Conservation (phyloP, 768 basidiomycete species). For the Cytidiella melzeri region DNA sequence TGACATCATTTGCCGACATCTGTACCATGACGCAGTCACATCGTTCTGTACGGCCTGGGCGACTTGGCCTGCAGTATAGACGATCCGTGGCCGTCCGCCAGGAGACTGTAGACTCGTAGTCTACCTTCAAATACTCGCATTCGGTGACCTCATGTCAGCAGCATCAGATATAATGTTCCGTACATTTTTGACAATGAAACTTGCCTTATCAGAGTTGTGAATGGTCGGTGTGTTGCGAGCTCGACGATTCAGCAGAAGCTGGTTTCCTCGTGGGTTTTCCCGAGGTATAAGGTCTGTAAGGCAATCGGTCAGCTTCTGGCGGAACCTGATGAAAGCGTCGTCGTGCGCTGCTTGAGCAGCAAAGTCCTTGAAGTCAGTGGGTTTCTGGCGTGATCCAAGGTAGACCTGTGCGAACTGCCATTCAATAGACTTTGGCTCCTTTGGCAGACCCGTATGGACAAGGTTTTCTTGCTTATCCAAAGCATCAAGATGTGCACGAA, state of each 20-base stretch:
- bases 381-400: background rate
- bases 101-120: constrained; percentile 18
- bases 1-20: background rate
- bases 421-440: background rate
- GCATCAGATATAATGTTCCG: too few species aligned
- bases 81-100: constrained; percentile 6
- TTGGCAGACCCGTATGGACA: too few species aligned
- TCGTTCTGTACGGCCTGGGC: background rate
- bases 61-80: background rate
- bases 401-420: background rate
- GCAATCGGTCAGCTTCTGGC: background rate
- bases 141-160: constrained; percentile 12
- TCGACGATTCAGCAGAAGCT: too few species aligned
- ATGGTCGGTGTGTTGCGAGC: too few species aligned
- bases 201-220: background rate
- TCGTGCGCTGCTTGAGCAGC: background rate
- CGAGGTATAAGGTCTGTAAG: background rate
- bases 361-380: background rate
- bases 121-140: constrained; percentile 12
- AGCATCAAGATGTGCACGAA: constrained; percentile 3
- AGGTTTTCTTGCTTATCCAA: background rate
- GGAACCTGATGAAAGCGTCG: background rate
- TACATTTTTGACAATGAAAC: background rate
- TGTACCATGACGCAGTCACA: background rate
- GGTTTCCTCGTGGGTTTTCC: background rate